These are phyloP conservation scores for Aspergillus sp. DNA, from an alignment of 2,329 filamentous ascomycete genomes.

Conservation along the genomic window DNA sequence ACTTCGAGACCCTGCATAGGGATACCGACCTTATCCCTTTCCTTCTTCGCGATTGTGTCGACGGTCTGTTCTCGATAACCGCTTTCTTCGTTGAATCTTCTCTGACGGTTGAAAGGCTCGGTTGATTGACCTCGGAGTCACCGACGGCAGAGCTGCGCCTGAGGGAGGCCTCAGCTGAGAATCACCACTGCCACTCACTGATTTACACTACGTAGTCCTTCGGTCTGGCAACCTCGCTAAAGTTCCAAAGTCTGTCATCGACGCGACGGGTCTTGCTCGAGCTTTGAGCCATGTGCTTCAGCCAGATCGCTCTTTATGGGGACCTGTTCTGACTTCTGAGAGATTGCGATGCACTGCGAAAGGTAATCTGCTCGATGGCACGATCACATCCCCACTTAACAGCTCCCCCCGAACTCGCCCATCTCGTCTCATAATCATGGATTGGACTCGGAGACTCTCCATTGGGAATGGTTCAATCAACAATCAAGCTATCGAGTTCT, in stretches of 20 bases:
- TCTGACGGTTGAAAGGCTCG: background rate
- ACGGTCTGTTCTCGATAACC: background rate
- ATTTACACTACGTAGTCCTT: background rate
- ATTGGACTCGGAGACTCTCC: background rate
- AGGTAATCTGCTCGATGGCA: background rate
- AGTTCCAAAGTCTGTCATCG: background rate
- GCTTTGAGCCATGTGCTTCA: background rate
- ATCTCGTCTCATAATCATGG: background rate
- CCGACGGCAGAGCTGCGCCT: constrained; percentile 2
- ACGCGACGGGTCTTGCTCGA: background rate
- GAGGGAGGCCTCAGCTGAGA: constrained; percentile 2
- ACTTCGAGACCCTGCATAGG: constrained; percentile 12
- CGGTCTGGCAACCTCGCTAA: too few species aligned
- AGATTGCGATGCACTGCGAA: background rate
- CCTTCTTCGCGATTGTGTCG: background rate
- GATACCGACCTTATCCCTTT: constrained; percentile 15
- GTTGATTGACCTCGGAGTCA: background rate
- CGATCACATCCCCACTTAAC: background rate
- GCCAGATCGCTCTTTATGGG: background rate
- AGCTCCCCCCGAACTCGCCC: background rate
- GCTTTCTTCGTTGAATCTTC: background rate
- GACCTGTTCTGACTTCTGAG: background rate
- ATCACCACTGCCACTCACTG: background rate
- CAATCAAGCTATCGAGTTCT: constrained; percentile 5
- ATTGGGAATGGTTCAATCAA: constrained; percentile 2